These are phyloP conservation scores for Alternaria triticina DNA, from an alignment of 2,329 filamentous ascomycete genomes.

Conservation along the genomic window DNA sequence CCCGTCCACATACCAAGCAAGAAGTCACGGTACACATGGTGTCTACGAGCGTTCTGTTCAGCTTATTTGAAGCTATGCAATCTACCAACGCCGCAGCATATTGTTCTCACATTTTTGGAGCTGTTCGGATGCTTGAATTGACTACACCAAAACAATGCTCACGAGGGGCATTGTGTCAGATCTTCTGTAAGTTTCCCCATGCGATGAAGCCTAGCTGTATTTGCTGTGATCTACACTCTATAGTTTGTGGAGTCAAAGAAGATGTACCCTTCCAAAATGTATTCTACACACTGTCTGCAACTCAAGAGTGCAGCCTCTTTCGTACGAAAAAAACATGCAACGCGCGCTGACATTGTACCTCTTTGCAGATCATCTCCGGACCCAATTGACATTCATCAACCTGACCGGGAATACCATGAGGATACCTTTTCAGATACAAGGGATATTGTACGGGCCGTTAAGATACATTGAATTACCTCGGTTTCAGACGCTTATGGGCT, in stretches of 20 bases:
- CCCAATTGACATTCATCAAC: slow-evolving; percentile 33
- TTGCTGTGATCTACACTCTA: neutral
- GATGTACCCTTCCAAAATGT: neutral
- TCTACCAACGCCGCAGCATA: slow-evolving; percentile 37
- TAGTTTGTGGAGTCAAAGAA: neutral
- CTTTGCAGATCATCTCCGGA: slow-evolving; percentile 30
- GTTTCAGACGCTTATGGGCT: slow-evolving; percentile 34
- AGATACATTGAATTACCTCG: slow-evolving; percentile 29
- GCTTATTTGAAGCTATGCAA: slow-evolving; percentile 42
- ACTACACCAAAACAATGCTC: slow-evolving; percentile 34
- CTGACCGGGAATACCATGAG: slow-evolving; percentile 14
- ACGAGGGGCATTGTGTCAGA: slow-evolving; percentile 36
- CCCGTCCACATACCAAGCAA: slow-evolving; percentile 5
- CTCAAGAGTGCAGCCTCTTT: neutral
- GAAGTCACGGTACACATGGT: slow-evolving; percentile 39
- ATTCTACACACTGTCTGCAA: neutral
- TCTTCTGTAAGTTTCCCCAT: slow-evolving; percentile 24
- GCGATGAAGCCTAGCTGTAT: neutral
- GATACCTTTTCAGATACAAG: slow-evolving; percentile 10
- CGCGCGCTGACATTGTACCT: neutral
- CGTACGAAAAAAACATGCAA: neutral
- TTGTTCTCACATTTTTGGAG: slow-evolving; percentile 38
- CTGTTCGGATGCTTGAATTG: slow-evolving; percentile 34
- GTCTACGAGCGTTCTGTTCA: slow-evolving; percentile 39
- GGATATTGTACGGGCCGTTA: slow-evolving; percentile 28